These are phyloP conservation scores for Dalbergia cultrata DNA, from an alignment of 306 rosid species.

Conservation along the genomic window DNA sequence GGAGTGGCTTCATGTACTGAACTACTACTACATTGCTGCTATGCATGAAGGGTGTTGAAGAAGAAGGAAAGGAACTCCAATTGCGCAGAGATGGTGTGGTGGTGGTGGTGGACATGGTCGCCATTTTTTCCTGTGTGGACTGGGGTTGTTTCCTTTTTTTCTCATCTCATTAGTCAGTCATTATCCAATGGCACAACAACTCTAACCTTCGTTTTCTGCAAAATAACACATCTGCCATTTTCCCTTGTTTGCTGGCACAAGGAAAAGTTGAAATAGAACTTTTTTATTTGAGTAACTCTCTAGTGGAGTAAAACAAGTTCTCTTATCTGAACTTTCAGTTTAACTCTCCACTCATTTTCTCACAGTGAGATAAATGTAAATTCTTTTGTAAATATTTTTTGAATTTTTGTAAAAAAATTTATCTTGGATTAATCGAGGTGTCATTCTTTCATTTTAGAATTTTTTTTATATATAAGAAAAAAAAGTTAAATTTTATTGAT, in stretches of 20 bases:
- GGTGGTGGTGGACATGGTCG: constrained; percentile 40
- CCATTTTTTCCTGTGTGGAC: constrained; percentile 40
- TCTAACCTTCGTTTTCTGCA: constrained; percentile 6
- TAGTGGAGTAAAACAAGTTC: too few species aligned
- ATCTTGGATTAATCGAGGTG: too few species aligned
- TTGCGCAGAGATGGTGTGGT: constrained; percentile 3
- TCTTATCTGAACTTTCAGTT: too few species aligned
- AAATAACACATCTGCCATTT: constrained; percentile 47
- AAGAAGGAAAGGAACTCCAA: constrained; percentile 11
- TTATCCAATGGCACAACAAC: not conserved
- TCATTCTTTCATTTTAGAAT: too few species aligned
- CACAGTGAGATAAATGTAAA: too few species aligned
- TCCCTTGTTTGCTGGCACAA: not conserved
- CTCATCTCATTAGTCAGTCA: constrained; percentile 43
- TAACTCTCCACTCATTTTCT: too few species aligned
- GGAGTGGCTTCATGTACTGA: constrained; percentile 45
- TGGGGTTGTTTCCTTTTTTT: not conserved
- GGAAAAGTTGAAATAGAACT: too few species aligned
- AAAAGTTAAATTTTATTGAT: too few species aligned
- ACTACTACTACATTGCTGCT: not conserved
- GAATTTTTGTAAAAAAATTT: too few species aligned
- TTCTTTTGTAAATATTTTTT: too few species aligned
- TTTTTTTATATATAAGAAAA: too few species aligned
- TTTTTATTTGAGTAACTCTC: too few species aligned
- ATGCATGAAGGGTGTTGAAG: constrained; percentile 15